Evolutionary conservation across 345 rosid species (phyloP), one percentile per base, ranked within the genome.

Genomic region (Laguncularia racemosa): DNA sequence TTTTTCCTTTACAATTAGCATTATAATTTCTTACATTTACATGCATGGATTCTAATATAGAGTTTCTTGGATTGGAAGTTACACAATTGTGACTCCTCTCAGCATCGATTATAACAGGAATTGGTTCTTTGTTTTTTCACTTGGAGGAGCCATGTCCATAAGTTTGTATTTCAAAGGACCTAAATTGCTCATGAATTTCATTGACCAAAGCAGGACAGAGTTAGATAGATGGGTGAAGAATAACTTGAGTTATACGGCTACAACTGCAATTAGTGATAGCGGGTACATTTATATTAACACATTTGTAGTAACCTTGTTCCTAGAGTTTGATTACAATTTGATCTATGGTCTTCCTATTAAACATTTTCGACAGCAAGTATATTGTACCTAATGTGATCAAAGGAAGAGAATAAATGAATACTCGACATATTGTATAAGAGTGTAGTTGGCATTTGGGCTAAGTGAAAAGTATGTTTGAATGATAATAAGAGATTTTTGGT

Each of bases 191-290:
- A 71, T 86, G 86, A 65, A 92, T 85, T 67, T 81, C 82, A 64
- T 78, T 68, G 45, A 81, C 60, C 57, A 86, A 46, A 44, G 84
- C 84, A 52, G 78, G 80, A 71, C 82, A 75, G 60, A 81, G 57
- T 72, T 83, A 77, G 57, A 81, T 69, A 58, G 93, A 84, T 46
- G 96, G 95, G 66, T 92, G 96, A 58, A 86, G 79, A 70, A 92
- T 83, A 69, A 87, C 79, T 60, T 58, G 74, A 71, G 69, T 73
- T 59, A 61, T 67, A 62, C 89, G 97, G 65, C 52, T 76, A 58
- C 79, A 79, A 20, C 82, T 83, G 72, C 89, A 89, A 53, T 86
- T 92, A 53, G 99, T 80, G 55, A 86, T 79, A 74, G 63, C 78
- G 66, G 99, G 99, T 53, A 89, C 84, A 69, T 74, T 60, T 50